These are phyloP conservation scores for Naegleria fowleri DNA, from an alignment of 208 protist species.

Conservation along the genomic window DNA sequence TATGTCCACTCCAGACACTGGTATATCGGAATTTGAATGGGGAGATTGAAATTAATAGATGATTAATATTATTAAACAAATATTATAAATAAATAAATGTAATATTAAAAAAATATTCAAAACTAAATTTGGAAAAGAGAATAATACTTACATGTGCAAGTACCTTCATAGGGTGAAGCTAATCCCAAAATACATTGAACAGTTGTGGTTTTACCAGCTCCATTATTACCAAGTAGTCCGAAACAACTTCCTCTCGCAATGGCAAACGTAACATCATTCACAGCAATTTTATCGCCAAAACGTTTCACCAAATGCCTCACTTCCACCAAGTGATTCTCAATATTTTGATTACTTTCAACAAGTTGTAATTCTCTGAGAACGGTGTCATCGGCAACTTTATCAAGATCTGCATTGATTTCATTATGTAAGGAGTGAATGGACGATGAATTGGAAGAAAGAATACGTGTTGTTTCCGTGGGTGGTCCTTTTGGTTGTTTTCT, in stretches of 20 bases:
- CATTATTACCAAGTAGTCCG: background rate
- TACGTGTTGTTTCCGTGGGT: background rate
- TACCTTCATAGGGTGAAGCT: conserved; percentile 31
- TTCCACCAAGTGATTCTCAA: background rate
- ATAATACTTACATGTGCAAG: background rate
- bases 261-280: conserved; percentile 60
- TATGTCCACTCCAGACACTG: background rate
- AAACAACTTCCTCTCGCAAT: conserved; percentile 41
- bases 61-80: no score
- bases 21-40: no score
- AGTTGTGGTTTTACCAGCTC: background rate
- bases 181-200: conserved; percentile 47
- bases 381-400: background rate
- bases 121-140: no score
- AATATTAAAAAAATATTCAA: no score
- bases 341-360: background rate
- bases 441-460: no score
- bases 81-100: no score
- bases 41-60: no score
- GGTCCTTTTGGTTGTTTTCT: background rate
- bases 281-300: background rate
- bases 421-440: no score
- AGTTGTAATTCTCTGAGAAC: background rate
- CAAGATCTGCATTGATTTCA: background rate
- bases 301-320: background rate